A percentile compares a stretch with the other conserved stretches of the same genome.
These are phyloP conservation scores for Globisporangium yorkense DNA, from an alignment of 352 stramenopile genomes.

Conservation along the genomic window DNA sequence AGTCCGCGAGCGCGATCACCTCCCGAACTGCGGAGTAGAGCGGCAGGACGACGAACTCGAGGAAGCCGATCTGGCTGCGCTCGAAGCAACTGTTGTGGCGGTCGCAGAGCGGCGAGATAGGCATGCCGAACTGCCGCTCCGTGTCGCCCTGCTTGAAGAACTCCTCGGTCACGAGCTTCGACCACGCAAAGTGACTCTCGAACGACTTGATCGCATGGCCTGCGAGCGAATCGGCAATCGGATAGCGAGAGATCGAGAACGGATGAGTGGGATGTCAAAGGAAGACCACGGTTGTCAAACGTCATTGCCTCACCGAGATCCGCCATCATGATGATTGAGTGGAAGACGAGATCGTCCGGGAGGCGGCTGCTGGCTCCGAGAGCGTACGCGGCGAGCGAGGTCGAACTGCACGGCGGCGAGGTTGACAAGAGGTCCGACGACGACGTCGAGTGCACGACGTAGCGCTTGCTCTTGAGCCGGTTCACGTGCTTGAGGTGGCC, in stretches of 20 bases:
- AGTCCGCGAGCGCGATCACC: constrained; percentile 35
- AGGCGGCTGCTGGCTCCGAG: constrained; percentile 10
- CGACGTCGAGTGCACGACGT: constrained; percentile 27
- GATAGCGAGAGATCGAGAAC: not conserved
- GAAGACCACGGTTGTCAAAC: not conserved
- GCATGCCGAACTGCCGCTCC: constrained; percentile 44
- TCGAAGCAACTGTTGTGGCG: constrained; percentile 45
- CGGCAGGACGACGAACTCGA: constrained; percentile 69
- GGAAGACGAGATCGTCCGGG: constrained; percentile 49
- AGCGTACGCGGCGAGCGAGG: not conserved
- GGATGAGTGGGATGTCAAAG: not conserved
- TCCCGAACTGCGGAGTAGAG: constrained; percentile 46
- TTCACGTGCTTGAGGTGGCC: constrained; percentile 71
- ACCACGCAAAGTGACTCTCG: constrained; percentile 48
- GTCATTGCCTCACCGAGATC: constrained; percentile 30
- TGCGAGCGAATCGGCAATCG: not conserved
- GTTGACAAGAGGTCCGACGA: constrained; percentile 21
- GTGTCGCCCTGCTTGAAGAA: constrained; percentile 66
- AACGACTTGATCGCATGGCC: constrained; percentile 64
- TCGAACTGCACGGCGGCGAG: constrained; percentile 1
- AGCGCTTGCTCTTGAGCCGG: constrained; percentile 70
- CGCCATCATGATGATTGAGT: constrained; percentile 73
- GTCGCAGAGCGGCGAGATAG: constrained; percentile 63
- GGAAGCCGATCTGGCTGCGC: constrained; percentile 65
- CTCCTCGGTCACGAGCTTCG: constrained; percentile 53